Evolutionary conservation across 2,329 filamentous ascomycete genomes (phyloP).

Genomic region (Phaeosphaeria sp.): DNA sequence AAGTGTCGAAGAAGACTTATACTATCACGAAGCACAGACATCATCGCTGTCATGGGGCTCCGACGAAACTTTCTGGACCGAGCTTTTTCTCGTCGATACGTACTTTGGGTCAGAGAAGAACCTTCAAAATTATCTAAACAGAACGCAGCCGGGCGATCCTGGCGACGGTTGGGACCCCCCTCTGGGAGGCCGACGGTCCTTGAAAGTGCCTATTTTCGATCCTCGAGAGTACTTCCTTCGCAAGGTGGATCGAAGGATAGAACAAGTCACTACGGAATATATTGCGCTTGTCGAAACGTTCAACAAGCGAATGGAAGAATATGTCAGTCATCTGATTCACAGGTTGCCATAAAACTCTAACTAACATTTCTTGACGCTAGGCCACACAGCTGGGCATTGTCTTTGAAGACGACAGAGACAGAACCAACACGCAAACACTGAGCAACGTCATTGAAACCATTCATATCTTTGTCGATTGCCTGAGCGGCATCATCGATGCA

Average conservation of each 20-base stretch:
- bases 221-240: slow-evolving; percentile 21
- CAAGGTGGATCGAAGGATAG: slow-evolving; percentile 11
- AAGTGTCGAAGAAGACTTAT: slow-evolving; percentile 9
- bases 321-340: slow-evolving; percentile 18
- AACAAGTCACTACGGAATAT: slow-evolving; percentile 19
- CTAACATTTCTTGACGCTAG: neutral
- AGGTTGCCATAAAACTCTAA: neutral
- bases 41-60: slow-evolving; percentile 23
- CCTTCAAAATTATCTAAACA: slow-evolving; percentile 7
- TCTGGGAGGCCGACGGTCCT: slow-evolving; percentile 7
- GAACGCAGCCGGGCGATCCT: neutral
- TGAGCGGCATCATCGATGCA: slow-evolving; percentile 15
- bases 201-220: slow-evolving; percentile 15
- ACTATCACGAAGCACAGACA: slow-evolving; percentile 24
- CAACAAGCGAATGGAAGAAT: slow-evolving; percentile 23
- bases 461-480: slow-evolving; percentile 19
- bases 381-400: neutral
- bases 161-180: slow-evolving; percentile 20
- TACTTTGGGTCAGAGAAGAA: slow-evolving; percentile 25
- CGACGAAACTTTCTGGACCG: slow-evolving; percentile 26
- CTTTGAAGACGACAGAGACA: slow-evolving; percentile 14
- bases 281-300: slow-evolving; percentile 21
- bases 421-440: slow-evolving; percentile 16
- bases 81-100: slow-evolving; percentile 22
- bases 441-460: slow-evolving; percentile 23